Evolutionary conservation across 2,329 filamentous ascomycete species (phyloP).

Genomic region (Fusarium sp.): DNA sequence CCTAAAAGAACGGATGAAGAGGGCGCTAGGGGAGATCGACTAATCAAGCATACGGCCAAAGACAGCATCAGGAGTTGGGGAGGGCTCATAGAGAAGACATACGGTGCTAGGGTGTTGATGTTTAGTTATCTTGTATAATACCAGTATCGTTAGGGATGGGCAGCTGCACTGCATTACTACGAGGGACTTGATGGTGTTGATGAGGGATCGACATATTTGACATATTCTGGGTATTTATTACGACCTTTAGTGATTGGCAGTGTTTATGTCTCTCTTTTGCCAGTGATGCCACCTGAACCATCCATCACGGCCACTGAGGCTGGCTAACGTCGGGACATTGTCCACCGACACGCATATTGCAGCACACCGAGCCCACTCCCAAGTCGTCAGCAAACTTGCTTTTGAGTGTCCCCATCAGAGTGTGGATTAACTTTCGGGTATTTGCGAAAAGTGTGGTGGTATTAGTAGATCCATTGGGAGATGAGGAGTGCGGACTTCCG

Average conservation of each 20-base stretch:
- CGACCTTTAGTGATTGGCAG: neutral
- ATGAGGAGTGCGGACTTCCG: conserved; percentile 43
- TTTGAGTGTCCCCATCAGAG: neutral
- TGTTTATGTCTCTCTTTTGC: neutral
- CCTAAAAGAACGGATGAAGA: conserved; percentile 71
- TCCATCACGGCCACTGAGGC: conserved; percentile 6
- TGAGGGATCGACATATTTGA: conserved; percentile 23
- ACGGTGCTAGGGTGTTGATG: conserved; percentile 42
- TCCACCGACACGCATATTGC: conserved; percentile 1
- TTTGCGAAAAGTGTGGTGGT: conserved; percentile 2
- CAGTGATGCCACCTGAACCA: neutral
- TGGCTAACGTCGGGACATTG: conserved; percentile 8
- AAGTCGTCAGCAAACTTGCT: conserved; percentile 1
- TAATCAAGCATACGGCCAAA: conserved; percentile 19
- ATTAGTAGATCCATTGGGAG: neutral
- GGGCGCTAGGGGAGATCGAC: conserved; percentile 45
- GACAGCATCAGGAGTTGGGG: conserved; percentile 21
- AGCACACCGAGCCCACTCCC: neutral
- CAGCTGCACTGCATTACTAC: conserved; percentile 9
- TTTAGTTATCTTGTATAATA: conserved; percentile 40
- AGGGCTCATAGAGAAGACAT: conserved; percentile 21
- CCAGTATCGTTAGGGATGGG: conserved; percentile 29
- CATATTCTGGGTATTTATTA: conserved; percentile 12
- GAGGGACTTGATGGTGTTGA: conserved; percentile 23
- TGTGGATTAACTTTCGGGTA: neutral